These are phyloP conservation scores for Russula lepida DNA, from an alignment of 768 basidiomycete genomes.

Conservation along the genomic window DNA sequence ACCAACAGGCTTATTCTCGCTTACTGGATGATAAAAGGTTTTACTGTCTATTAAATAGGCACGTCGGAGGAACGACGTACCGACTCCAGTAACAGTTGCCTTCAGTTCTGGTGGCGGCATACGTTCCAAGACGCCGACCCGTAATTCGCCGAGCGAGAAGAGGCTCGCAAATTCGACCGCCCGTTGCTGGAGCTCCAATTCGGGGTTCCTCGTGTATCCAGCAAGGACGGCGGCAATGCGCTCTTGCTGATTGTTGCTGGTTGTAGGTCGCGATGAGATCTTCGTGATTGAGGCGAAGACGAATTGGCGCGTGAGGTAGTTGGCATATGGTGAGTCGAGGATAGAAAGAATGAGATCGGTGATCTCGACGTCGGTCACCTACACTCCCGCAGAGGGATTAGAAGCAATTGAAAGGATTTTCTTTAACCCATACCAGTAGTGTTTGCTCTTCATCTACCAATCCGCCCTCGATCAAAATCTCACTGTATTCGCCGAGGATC, in stretches of 20 bases:
- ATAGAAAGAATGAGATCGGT: constrained; percentile 80
- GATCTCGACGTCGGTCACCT: constrained; percentile 77
- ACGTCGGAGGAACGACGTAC: constrained; percentile 35
- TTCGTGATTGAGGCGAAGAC: constrained; percentile 86
- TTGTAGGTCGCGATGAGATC: constrained; percentile 72
- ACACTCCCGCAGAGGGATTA: neutral
- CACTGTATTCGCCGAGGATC: constrained; percentile 96
- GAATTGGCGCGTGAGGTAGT: constrained; percentile 86
- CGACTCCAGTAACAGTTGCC: constrained; percentile 91
- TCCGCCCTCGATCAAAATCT: constrained; percentile 79
- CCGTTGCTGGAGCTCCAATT: constrained; percentile 92
- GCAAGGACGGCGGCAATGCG: constrained; percentile 71
- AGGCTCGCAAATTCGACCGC: constrained; percentile 91
- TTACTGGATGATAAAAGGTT: constrained; percentile 42
- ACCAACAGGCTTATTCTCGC: constrained; percentile 94
- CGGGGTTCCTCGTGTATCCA: constrained; percentile 79
- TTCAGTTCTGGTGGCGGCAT: constrained; percentile 99
- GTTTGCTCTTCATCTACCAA: constrained; percentile 69
- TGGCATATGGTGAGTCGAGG: constrained; percentile 90
- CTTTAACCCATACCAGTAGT: constrained; percentile 42
- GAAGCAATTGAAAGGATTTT: neutral
- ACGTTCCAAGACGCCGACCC: constrained; percentile 82
- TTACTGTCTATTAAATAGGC: neutral
- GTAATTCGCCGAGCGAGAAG: constrained; percentile 67
- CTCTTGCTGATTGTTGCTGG: constrained; percentile 58